A percentile compares a stretch with the other conserved stretches of the same genome.
These are phyloP conservation scores for Cryptosporidium sp. DNA, from an alignment of 169 alveolate genomes.

Conservation along the genomic window DNA sequence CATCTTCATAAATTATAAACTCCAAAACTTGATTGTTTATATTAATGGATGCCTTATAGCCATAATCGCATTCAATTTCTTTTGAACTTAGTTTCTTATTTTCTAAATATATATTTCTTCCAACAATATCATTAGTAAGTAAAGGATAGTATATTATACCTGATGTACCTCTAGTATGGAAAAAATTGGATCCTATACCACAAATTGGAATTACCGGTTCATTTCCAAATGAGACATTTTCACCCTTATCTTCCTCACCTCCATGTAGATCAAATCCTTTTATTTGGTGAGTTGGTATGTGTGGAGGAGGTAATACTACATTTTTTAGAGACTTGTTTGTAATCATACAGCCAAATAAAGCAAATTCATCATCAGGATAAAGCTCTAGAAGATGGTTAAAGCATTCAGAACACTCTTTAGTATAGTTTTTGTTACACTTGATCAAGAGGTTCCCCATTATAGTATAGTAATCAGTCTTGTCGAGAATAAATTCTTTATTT, in stretches of 20 bases:
- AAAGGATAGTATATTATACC: conserved; percentile 54
- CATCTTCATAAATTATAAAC: background rate
- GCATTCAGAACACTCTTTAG: conserved; percentile 9
- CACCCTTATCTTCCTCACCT: background rate
- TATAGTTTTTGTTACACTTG: conserved; percentile 4
- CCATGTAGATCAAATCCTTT: background rate
- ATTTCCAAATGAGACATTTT: background rate
- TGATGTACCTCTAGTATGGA: conserved; percentile 43
- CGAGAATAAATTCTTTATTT: conserved; percentile 31
- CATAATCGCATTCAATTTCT: background rate
- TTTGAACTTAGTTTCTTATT: conserved; percentile 10
- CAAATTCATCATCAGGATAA: conserved; percentile 59
- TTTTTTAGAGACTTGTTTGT: conserved; percentile 10
- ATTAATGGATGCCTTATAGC: background rate
- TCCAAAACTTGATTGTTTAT: conserved; percentile 5
- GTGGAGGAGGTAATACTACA: conserved; percentile 30
- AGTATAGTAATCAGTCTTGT: conserved; percentile 21
- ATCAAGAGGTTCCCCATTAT: conserved; percentile 20
- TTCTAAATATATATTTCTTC: background rate
- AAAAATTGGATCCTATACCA: conserved; percentile 16
- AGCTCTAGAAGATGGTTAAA: conserved; percentile 19
- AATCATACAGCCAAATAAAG: conserved; percentile 45
- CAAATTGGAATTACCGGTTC: conserved; percentile 27
- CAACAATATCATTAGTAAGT: conserved; percentile 14
- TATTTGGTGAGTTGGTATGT: background rate